A percentile compares a stretch with the other conserved stretches of the same genome.
phyloP scores from a whole-genome alignment of 345 rosid species.

The Atalantia buxifolia region DNA sequence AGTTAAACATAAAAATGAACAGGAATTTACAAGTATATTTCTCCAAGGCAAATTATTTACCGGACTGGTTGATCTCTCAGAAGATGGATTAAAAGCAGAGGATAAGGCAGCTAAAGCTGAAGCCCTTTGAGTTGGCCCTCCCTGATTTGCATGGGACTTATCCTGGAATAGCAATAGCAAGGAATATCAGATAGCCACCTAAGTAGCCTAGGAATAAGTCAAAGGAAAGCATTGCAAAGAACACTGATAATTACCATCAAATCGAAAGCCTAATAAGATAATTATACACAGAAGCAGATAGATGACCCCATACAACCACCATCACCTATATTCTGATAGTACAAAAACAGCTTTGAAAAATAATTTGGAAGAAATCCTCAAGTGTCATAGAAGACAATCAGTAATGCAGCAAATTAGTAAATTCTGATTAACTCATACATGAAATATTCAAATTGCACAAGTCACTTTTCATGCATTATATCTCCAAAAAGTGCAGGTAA shows the following conservation, averaged over 20 bases:
- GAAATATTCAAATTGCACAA: background rate
- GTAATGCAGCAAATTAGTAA: background rate
- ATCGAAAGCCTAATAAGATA: background rate
- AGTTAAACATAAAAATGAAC: background rate
- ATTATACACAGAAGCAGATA: background rate
- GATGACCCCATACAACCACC: background rate
- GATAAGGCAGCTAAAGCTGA: slow-evolving; percentile 93
- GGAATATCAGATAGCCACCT: slow-evolving; percentile 5
- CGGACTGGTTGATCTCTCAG: slow-evolving; percentile 41
- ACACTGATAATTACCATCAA: background rate
- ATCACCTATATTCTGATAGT: background rate
- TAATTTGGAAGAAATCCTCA: background rate
- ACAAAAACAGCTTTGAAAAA: background rate
- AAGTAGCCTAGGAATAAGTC: background rate
- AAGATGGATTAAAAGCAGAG: slow-evolving; percentile 75
- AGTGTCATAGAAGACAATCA: background rate
- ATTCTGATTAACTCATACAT: background rate
- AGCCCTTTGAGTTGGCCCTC: slow-evolving; percentile 96
- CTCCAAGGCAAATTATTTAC: slow-evolving; percentile 37
- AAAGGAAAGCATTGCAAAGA: background rate
- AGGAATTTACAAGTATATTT: background rate
- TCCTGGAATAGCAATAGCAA: slow-evolving; percentile 38
- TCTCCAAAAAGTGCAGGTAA: background rate
- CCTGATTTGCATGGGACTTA: slow-evolving; percentile 69
- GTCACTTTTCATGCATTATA: background rate